phyloP scores from a whole-genome alignment of 169 alveolate genomes.

The Plasmodium knowlesi region DNA sequence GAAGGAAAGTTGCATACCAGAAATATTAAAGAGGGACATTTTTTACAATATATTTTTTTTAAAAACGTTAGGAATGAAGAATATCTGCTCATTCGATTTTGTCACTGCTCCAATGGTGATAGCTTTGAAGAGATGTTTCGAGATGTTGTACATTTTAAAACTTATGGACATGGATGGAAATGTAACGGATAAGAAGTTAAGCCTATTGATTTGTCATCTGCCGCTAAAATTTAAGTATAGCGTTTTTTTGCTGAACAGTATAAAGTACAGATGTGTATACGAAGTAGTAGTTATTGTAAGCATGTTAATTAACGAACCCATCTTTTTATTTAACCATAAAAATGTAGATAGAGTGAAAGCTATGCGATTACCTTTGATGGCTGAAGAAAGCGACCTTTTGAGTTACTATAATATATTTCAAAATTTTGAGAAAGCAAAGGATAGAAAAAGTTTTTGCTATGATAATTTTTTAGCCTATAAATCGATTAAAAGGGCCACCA shows the following conservation, averaged over 20 bases:
- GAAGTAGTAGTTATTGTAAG: conserved; percentile 58
- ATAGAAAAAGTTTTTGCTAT: conserved; percentile 59
- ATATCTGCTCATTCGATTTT: conserved; percentile 70
- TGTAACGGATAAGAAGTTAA: conserved; percentile 67
- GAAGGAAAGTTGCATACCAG: conserved; percentile 40
- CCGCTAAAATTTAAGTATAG: conserved; percentile 73
- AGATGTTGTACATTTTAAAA: conserved; percentile 55
- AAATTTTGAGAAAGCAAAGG: conserved; percentile 35
- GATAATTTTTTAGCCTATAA: conserved; percentile 51
- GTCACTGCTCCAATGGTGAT: conserved; percentile 58
- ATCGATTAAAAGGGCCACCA: conserved; percentile 42
- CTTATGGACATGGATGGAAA: conserved; percentile 73
- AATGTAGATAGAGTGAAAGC: conserved; percentile 19
- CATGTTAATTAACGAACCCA: conserved; percentile 68
- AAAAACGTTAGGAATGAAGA: conserved; percentile 64
- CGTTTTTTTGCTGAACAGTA: conserved; percentile 64
- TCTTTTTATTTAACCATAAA: conserved; percentile 24
- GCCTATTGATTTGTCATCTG: conserved; percentile 64
- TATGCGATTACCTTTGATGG: conserved; percentile 65
- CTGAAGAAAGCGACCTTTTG: conserved; percentile 71
- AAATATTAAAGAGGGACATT: conserved; percentile 70
- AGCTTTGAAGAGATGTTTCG: conserved; percentile 64
- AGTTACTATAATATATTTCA: conserved; percentile 74
- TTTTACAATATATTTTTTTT: conserved; percentile 59
- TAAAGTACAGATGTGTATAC: conserved; percentile 53